A percentile compares a stretch with the other conserved stretches of the same genome.
Conservation (phyloP, 108 stramenopile genomes). For the Epipyxis sp. region DNA sequence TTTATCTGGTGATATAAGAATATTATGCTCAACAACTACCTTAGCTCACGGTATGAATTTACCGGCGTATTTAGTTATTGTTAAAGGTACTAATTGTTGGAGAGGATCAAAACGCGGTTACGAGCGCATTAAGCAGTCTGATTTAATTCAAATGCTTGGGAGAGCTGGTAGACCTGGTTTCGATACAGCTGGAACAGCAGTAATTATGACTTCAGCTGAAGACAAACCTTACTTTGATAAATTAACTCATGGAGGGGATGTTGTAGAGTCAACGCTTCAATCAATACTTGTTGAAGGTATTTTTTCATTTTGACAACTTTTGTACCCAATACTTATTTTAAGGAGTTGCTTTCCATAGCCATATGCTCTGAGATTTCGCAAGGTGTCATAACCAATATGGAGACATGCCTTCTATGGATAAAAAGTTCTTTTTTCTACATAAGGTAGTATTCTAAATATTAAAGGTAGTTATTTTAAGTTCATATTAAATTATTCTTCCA, state of each 20-base stretch:
- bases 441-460: too few species aligned
- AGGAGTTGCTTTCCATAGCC: neutral
- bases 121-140: conserved; percentile 71
- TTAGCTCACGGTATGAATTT: conserved; percentile 93
- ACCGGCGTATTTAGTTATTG: conserved; percentile 87
- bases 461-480: too few species aligned
- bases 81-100: conserved; percentile 84
- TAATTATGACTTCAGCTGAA: conserved; percentile 54
- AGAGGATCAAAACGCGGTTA: conserved; percentile 72
- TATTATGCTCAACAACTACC: conserved; percentile 89
- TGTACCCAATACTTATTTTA: conserved; percentile 1
- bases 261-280: conserved; percentile 47
- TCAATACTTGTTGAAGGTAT: conserved; percentile 36
- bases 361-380: neutral
- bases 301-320: conserved; percentile 31
- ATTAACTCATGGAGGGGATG: conserved; percentile 40
- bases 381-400: conserved; percentile 12
- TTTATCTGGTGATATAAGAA: conserved; percentile 53
- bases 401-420: neutral
- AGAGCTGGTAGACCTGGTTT: conserved; percentile 91
- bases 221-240: neutral
- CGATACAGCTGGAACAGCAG: conserved; percentile 78
- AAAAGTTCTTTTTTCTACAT: conserved; percentile 15
- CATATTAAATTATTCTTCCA: too few species aligned
- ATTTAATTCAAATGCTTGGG: conserved; percentile 92